These are phyloP conservation scores for Fusarium luffae DNA, from an alignment of 2,329 filamentous ascomycete genomes.

Conservation along the genomic window DNA sequence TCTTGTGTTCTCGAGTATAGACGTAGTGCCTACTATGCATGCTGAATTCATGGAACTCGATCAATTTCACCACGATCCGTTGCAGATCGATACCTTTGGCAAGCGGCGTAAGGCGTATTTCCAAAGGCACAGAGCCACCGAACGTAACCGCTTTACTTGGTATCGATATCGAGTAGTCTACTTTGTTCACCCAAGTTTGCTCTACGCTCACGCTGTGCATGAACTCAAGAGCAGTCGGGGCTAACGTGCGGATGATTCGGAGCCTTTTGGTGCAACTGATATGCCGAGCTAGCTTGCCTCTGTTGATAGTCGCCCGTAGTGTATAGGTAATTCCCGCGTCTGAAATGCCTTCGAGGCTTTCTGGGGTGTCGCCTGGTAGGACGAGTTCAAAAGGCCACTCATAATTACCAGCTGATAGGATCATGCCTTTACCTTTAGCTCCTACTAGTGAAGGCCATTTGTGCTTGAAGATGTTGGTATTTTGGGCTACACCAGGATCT, in stretches of 20 bases:
- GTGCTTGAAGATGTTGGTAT: constrained; percentile 71
- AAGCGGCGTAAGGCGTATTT: constrained; percentile 87
- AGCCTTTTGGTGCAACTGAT: constrained; percentile 80
- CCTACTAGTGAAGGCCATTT: constrained; percentile 74
- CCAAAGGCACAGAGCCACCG: constrained; percentile 82
- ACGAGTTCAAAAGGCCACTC: constrained; percentile 83
- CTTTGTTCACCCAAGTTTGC: constrained; percentile 96
- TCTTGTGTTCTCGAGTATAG: constrained; percentile 67
- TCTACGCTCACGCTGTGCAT: constrained; percentile 92
- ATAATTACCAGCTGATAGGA: constrained; percentile 78
- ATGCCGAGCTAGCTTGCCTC: constrained; percentile 88
- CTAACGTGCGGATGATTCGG: constrained; percentile 79
- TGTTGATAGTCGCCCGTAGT: constrained; percentile 86
- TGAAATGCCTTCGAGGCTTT: constrained; percentile 89
- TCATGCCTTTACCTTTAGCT: constrained; percentile 61
- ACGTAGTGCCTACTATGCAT: constrained; percentile 58
- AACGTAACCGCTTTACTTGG: constrained; percentile 94
- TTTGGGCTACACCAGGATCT: constrained; percentile 66
- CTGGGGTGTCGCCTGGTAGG: constrained; percentile 75
- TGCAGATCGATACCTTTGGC: constrained; percentile 88
- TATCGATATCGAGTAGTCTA: constrained; percentile 92
- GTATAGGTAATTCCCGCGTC: constrained; percentile 89
- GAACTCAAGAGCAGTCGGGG: constrained; percentile 77
- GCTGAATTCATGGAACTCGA: constrained; percentile 79
- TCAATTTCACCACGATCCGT: constrained; percentile 78